phyloP scores from a whole-genome alignment of 306 rosid species.

The Spatholobus suberectus region DNA sequence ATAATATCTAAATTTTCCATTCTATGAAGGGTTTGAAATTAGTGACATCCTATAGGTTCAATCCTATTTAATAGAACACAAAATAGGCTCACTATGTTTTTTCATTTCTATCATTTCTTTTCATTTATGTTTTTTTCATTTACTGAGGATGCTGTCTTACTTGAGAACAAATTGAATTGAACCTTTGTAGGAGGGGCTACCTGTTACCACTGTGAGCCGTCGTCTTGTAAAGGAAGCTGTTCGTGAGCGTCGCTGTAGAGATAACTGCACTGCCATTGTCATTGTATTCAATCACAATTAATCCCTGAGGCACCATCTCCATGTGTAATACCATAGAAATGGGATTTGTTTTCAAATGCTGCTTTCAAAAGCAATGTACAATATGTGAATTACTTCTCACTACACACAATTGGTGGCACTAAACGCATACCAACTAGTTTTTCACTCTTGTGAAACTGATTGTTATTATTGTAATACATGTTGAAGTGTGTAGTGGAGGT shows the following conservation, averaged over 20 bases:
- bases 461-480: constrained; percentile 31
- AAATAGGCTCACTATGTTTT: neutral
- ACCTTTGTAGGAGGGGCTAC: constrained; percentile 69
- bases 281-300: constrained; percentile 64
- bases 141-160: neutral
- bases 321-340: neutral
- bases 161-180: constrained; percentile 14
- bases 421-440: neutral
- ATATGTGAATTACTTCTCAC: constrained; percentile 21
- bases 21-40: neutral
- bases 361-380: constrained; percentile 37
- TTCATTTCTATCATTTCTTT: neutral
- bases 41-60: neutral
- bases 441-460: constrained; percentile 27
- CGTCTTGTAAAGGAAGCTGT: constrained; percentile 82
- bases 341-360: constrained; percentile 17
- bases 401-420: neutral
- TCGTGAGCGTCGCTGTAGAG: constrained; percentile 87
- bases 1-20: neutral
- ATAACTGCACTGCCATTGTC: constrained; percentile 84
- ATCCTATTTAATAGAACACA: neutral
- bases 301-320: constrained; percentile 8
- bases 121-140: neutral
- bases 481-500: constrained; percentile 18
- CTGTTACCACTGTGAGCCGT: constrained; percentile 71